Conservation (phyloP, 306 rosid species). For the Lablab purpureus region DNA sequence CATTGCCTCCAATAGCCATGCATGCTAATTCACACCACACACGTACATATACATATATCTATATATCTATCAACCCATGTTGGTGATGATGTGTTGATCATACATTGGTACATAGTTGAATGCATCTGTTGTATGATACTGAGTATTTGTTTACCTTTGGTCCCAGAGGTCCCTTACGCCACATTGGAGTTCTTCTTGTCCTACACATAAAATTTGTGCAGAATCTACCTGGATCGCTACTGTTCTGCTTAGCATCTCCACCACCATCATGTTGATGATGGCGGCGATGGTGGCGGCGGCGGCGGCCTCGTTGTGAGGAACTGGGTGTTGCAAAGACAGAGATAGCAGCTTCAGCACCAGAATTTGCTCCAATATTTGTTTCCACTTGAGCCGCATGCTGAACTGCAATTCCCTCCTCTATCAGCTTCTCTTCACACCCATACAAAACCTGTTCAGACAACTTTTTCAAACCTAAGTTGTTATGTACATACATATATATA, state of each 20-base stretch:
- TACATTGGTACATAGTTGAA: too few species aligned
- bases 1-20: not conserved
- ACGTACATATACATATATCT: too few species aligned
- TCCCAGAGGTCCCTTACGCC: constrained; percentile 55
- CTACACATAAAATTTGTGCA: constrained; percentile 43
- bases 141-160: constrained; percentile 32
- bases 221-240: not conserved
- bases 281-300: not conserved
- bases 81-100: too few species aligned
- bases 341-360: not conserved
- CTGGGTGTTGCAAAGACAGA: not conserved
- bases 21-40: too few species aligned
- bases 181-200: constrained; percentile 43
- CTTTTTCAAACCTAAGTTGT: too few species aligned
- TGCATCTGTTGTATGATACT: not conserved
- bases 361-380: not conserved
- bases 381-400: not conserved
- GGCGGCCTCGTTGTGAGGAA: not conserved
- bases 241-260: not conserved
- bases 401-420: not conserved
- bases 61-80: too few species aligned
- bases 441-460: too few species aligned
- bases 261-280: not conserved
- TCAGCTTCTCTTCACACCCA: constrained; percentile 6
- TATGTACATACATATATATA: too few species aligned